These are phyloP conservation scores for Dendrothele bispora DNA, from an alignment of 768 basidiomycete species.

Conservation along the genomic window DNA sequence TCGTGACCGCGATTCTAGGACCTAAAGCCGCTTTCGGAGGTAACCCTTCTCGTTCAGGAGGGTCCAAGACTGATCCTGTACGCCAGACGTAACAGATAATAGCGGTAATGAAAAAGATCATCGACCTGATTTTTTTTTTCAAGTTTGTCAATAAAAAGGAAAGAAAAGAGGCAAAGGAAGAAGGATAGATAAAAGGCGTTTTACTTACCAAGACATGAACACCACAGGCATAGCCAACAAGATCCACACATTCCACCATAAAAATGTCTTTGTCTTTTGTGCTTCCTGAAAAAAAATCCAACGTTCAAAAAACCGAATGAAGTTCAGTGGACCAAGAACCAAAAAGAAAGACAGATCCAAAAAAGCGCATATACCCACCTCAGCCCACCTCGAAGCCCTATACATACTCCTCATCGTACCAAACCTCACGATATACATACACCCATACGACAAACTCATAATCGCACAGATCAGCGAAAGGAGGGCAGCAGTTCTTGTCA, in stretches of 20 bases:
- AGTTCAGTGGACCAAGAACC: background rate
- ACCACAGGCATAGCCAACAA: conserved; percentile 50
- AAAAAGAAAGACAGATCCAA: too few relatives aligned
- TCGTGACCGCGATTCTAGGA: conserved; percentile 56
- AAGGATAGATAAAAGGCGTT: conserved; percentile 16
- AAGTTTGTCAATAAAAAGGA: background rate
- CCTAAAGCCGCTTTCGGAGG: conserved; percentile 40
- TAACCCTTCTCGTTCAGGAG: conserved; percentile 33
- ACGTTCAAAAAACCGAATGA: background rate
- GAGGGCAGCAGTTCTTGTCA: conserved; percentile 50
- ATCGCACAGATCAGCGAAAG: conserved; percentile 49
- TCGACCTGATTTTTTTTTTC: conserved; percentile 44
- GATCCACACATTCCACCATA: conserved; percentile 55
- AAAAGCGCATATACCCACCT: too few relatives aligned
- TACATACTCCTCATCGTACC: conserved; percentile 57
- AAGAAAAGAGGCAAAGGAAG: conserved; percentile 6
- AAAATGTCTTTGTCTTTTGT: conserved; percentile 24
- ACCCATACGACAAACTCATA: conserved; percentile 53
- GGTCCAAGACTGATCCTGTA: conserved; percentile 49
- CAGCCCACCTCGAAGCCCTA: conserved; percentile 55
- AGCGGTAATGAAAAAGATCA: conserved; percentile 61
- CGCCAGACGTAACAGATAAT: conserved; percentile 72
- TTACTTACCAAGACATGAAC: conserved; percentile 48
- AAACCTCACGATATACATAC: conserved; percentile 56
- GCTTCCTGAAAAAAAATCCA: conserved; percentile 20